A percentile compares a stretch with the other conserved stretches of the same genome.
phyloP scores from a whole-genome alignment of 257 asterid species.

The Penstemon newberryi region DNA sequence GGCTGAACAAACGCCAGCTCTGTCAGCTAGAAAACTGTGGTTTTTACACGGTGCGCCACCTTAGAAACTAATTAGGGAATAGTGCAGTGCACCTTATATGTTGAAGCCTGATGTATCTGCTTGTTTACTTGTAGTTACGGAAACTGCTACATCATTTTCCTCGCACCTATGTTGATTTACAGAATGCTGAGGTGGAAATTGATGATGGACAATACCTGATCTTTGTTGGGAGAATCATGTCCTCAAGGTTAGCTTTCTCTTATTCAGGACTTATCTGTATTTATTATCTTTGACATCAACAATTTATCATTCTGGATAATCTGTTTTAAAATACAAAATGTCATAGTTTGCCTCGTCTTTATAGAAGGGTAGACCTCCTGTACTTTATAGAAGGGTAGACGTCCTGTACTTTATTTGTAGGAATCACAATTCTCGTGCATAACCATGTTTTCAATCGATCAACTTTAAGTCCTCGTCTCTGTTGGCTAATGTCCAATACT shows the following conservation, averaged over 20 bases:
- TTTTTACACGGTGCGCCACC: conserved; percentile 69
- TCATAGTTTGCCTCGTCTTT: no score
- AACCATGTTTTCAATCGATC: no score
- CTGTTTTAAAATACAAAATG: not conserved
- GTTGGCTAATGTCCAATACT: no score
- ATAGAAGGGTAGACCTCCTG: no score
- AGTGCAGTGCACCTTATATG: conserved; percentile 21
- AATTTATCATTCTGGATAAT: not conserved
- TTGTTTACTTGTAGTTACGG: conserved; percentile 64
- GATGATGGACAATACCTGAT: conserved; percentile 86
- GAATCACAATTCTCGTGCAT: no score
- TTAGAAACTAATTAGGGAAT: conserved; percentile 10
- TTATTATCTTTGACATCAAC: conserved; percentile 1
- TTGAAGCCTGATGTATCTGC: conserved; percentile 35
- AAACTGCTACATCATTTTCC: conserved; percentile 93
- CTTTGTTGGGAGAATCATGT: conserved; percentile 73
- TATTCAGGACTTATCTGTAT: not conserved
- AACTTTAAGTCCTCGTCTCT: no score
- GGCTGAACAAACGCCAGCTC: conserved; percentile 62
- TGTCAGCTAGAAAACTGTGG: conserved; percentile 74
- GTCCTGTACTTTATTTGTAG: no score
- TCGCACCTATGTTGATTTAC: conserved; percentile 91
- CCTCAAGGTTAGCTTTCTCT: conserved; percentile 60
- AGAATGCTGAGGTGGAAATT: conserved; percentile 80
- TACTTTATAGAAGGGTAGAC: no score